Evolutionary conservation across 176 grass and related monocot species (phyloP).

Genomic region (Juncus inflexus): DNA sequence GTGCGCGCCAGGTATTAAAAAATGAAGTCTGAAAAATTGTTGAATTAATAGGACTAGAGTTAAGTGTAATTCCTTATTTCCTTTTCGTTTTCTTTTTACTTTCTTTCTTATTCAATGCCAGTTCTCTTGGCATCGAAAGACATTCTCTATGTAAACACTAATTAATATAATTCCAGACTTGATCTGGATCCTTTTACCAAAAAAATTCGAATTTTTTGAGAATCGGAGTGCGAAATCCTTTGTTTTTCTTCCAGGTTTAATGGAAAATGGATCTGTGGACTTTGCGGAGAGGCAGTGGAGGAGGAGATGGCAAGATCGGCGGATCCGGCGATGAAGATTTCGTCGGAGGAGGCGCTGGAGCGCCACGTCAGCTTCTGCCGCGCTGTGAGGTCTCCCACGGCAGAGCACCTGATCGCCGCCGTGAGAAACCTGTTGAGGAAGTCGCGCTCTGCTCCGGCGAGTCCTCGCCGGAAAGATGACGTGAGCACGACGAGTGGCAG

Average conservation of each 20-base stretch:
- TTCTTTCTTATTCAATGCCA: neutral
- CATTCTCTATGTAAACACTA: too few relatives aligned
- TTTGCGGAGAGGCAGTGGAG: slow-evolving; percentile 65
- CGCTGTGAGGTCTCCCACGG: slow-evolving; percentile 35
- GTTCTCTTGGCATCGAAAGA: neutral
- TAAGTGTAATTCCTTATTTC: too few relatives aligned
- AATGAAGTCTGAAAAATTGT: too few relatives aligned
- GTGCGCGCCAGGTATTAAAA: slow-evolving; percentile 37
- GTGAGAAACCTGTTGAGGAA: slow-evolving; percentile 34
- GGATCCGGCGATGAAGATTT: slow-evolving; percentile 13
- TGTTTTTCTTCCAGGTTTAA: slow-evolving; percentile 30
- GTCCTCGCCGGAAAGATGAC: slow-evolving; percentile 24
- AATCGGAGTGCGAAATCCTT: neutral
- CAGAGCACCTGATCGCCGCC: slow-evolving; percentile 56
- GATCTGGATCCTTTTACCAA: too few relatives aligned
- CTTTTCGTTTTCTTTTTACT: too few relatives aligned
- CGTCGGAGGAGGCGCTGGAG: slow-evolving; percentile 41
- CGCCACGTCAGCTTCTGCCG: slow-evolving; percentile 64
- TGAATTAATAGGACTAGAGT: too few relatives aligned
- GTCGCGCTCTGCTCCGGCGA: slow-evolving; percentile 36
- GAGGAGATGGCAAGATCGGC: slow-evolving; percentile 40
- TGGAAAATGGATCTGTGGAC: slow-evolving; percentile 65
- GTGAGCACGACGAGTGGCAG: slow-evolving; percentile 27
- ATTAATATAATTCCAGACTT: too few relatives aligned
- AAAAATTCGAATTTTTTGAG: slow-evolving; percentile 9